Percentiles rank a stretch among this genome's conserved stretches.
These are phyloP conservation scores for Flaveria floridana DNA, from an alignment of 140 eudicot species.

Conservation along the genomic window DNA sequence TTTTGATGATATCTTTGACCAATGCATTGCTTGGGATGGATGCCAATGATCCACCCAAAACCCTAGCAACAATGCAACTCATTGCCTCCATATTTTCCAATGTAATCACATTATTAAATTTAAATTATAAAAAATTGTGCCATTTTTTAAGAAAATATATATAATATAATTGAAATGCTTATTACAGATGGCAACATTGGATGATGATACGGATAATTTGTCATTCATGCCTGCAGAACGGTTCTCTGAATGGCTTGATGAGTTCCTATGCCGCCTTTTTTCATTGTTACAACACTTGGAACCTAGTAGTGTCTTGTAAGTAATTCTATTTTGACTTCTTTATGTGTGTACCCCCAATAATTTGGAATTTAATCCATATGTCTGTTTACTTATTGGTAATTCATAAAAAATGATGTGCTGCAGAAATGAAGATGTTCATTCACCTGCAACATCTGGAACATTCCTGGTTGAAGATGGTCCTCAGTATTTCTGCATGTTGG, in stretches of 20 bases:
- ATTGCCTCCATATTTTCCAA: conserved; percentile 94
- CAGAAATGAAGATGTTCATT: conserved; percentile 82
- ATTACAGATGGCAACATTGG: conserved; percentile 80
- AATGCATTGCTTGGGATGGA: conserved; percentile 98
- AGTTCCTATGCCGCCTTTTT: conserved; percentile 82
- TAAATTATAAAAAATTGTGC: not conserved
- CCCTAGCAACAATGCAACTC: conserved; percentile 97
- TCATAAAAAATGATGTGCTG: conserved; percentile 26
- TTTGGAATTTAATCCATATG: conserved; percentile 1
- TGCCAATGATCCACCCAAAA: conserved; percentile 99
- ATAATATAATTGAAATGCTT: conserved; percentile 13
- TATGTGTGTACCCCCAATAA: conserved; percentile 21
- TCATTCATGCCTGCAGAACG: conserved; percentile 55
- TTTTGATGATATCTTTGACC: conserved; percentile 76
- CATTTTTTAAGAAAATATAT: not conserved
- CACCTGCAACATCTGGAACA: conserved; percentile 82
- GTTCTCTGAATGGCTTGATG: conserved; percentile 99
- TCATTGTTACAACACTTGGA: conserved; percentile 89
- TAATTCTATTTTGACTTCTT: conserved; percentile 16
- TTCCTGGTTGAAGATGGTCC: conserved; percentile 99
- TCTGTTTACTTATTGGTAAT: not conserved
- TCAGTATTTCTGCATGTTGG: conserved; percentile 91
- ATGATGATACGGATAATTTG: conserved; percentile 58
- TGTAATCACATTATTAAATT: conserved; percentile 40
- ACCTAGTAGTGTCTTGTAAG: conserved; percentile 93